Percentiles rank a stretch among this genome's conserved stretches.
Evolutionary conservation across 768 basidiomycete species (phyloP).

Genomic region (Mycena galopus): DNA sequence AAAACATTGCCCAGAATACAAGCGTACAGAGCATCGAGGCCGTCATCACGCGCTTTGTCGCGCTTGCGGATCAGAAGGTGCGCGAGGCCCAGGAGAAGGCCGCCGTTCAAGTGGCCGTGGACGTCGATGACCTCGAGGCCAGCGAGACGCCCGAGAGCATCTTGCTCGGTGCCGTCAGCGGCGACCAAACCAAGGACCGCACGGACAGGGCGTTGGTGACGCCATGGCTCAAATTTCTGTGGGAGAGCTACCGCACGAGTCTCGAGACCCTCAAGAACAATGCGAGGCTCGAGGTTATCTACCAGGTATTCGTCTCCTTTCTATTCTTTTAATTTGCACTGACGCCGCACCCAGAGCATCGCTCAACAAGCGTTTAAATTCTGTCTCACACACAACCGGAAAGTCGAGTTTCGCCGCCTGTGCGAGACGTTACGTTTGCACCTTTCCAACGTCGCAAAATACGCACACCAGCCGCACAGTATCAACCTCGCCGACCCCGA

Average conservation of each 20-base stretch:
- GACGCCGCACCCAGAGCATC: constrained; percentile 73
- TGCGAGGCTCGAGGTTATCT: constrained; percentile 90
- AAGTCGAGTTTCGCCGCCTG: constrained; percentile 96
- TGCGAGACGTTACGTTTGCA: constrained; percentile 97
- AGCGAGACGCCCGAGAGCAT: constrained; percentile 96
- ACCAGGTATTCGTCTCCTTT: constrained; percentile 77
- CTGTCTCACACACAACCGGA: constrained; percentile 92
- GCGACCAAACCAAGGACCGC: constrained; percentile 91
- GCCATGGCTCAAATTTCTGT: constrained; percentile 98
- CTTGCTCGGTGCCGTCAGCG: constrained; percentile 89
- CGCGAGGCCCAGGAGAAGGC: constrained; percentile 90
- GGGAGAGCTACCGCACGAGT: constrained; percentile 97
- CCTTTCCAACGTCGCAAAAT: constrained; percentile 94
- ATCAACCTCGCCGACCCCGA: constrained; percentile 97
- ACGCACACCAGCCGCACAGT: constrained; percentile 91
- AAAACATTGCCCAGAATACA: constrained; percentile 96
- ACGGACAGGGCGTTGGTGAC: constrained; percentile 96
- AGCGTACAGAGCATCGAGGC: constrained; percentile 92
- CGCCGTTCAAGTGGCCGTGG: constrained; percentile 78
- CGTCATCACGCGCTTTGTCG: constrained; percentile 89
- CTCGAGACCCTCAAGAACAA: constrained; percentile 98
- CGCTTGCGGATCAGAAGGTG: constrained; percentile 85
- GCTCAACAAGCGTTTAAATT: constrained; percentile 98
- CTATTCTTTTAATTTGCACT: neutral
- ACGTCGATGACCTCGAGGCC: constrained; percentile 96